Percentiles rank a stretch among this genome's conserved stretches.
These are phyloP conservation scores for Fusarium sp. DNA, from an alignment of 2,329 filamentous ascomycete genomes.

Conservation along the genomic window DNA sequence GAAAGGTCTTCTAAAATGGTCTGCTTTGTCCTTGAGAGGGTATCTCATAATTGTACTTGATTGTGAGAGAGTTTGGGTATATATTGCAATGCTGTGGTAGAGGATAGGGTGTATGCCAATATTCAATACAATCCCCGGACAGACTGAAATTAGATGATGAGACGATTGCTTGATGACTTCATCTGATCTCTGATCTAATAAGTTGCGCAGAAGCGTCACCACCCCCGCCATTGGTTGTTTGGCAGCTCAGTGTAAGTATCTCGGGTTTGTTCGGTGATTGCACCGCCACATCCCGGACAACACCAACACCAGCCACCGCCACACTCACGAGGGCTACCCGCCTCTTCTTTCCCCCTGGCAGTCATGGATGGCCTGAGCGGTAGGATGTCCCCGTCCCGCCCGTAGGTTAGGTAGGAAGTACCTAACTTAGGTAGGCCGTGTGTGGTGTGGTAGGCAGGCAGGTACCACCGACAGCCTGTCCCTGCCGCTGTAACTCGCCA, in stretches of 20 bases:
- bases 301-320: conserved; percentile 33
- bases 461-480: conserved; percentile 33
- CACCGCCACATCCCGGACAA: conserved; percentile 20
- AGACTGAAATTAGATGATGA: not conserved
- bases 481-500: conserved; percentile 41
- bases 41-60: conserved; percentile 13
- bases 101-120: not conserved
- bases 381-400: conserved; percentile 33
- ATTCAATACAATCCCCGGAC: not conserved
- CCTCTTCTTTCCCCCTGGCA: conserved; percentile 20
- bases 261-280: conserved; percentile 2
- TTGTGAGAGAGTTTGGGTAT: not conserved
- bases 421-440: conserved; percentile 1
- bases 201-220: conserved; percentile 19
- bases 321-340: conserved; percentile 29
- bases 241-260: conserved; percentile 15
- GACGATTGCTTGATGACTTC: not conserved
- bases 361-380: conserved; percentile 23
- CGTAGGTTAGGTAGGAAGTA: not conserved
- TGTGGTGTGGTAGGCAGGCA: conserved; percentile 30
- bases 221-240: conserved; percentile 24
- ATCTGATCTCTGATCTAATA: conserved; percentile 5
- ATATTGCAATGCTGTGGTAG: not conserved
- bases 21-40: conserved; percentile 15
- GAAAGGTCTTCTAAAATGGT: not conserved